Base-by-base conservation (phyloP, 2,329 filamentous ascomycete genomes). In the Intubia oerlemansii region DNA sequence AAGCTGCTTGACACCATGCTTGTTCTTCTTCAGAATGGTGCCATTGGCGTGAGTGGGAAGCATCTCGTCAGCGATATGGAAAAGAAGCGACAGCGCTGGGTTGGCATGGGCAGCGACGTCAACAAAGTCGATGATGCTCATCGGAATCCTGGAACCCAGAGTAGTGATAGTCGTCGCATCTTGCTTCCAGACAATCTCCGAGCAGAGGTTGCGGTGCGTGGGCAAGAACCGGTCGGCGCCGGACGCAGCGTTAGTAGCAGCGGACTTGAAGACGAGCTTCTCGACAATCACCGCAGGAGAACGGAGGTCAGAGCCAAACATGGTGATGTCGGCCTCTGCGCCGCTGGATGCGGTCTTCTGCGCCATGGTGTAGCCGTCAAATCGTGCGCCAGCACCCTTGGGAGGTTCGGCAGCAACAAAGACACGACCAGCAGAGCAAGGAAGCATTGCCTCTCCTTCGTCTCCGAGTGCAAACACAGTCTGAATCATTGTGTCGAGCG, bases 401-500 rank as follows among this genome's bases (percentile, higher is more conserved):
- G 49, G 46, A 4, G 55, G 39, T 3, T 44, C 35, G 1, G 51
- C 48, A 1, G 57, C 53, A n/a, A 66, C 42, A 28, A 53, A 60
- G 5, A 65, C 39, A 20, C 50, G 56, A 5, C 50, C 44, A 24
- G 62, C 49, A 12, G 43, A 51, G 0, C 53, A 54, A 0, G 61
- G 60, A 0, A 65, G 52, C 58, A 63, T 65, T 3, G 57, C 49
- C 4, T 28, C 31, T n/a, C 31, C 8, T 10, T 46, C 43, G 4
- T 48, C 44, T 5, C 53, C 47, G 3, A 62, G 44, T 5, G 51
- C 49, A 28, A 67, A 56, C 1, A 60, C 47, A 1, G 53, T 52
- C 31, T 70, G 65, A 15, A 70, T 55, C 42, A 67, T 56, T 3
- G 57, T 46, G 36, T 70, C 65, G 10, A 70, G 46, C 0, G 63